Evolutionary conservation across 129 eudicot genomes (phyloP).

Genomic region (Pseudognaphalium luteoalbum): DNA sequence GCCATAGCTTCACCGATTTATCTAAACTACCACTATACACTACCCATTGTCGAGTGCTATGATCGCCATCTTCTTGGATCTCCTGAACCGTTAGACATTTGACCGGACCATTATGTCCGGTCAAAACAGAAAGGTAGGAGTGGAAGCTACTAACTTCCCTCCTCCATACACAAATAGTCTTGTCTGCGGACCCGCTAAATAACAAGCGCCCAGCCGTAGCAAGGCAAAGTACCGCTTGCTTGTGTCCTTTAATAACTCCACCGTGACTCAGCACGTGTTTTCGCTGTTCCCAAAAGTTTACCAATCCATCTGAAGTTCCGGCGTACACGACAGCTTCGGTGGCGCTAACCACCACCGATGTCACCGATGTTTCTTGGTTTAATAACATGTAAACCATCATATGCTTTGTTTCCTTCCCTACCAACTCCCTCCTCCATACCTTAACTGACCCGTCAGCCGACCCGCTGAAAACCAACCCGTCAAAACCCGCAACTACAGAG

Average conservation of each 20-base stretch:
- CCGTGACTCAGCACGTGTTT: conserved; percentile 50
- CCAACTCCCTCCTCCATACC: conserved; percentile 80
- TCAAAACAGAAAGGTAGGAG: conserved; percentile 51
- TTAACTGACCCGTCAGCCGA: conserved; percentile 91
- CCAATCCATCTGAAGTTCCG: conserved; percentile 71
- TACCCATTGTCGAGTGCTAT: conserved; percentile 42
- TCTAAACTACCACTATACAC: conserved; percentile 83
- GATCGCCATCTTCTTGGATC: conserved; percentile 22
- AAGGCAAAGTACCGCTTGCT: conserved; percentile 70
- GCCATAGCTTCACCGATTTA: conserved; percentile 69
- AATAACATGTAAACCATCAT: conserved; percentile 54
- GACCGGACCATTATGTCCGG: conserved; percentile 74
- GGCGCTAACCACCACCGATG: conserved; percentile 52
- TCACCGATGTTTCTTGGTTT: conserved; percentile 64
- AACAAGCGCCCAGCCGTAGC: conserved; percentile 60
- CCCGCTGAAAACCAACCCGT: conserved; percentile 78
- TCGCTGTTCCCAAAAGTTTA: conserved; percentile 63
- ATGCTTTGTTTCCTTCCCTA: conserved; percentile 48
- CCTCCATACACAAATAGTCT: conserved; percentile 75
- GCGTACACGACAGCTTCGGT: conserved; percentile 47
- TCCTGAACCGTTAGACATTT: conserved; percentile 67
- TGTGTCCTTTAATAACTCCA: conserved; percentile 73
- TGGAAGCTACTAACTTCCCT: conserved; percentile 57
- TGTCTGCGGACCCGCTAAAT: conserved; percentile 77
- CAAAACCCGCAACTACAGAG: conserved; percentile 49